These are phyloP conservation scores for Rhodotorula sp. DNA, from an alignment of 1,284 basidiomycete genomes.

Conservation along the genomic window DNA sequence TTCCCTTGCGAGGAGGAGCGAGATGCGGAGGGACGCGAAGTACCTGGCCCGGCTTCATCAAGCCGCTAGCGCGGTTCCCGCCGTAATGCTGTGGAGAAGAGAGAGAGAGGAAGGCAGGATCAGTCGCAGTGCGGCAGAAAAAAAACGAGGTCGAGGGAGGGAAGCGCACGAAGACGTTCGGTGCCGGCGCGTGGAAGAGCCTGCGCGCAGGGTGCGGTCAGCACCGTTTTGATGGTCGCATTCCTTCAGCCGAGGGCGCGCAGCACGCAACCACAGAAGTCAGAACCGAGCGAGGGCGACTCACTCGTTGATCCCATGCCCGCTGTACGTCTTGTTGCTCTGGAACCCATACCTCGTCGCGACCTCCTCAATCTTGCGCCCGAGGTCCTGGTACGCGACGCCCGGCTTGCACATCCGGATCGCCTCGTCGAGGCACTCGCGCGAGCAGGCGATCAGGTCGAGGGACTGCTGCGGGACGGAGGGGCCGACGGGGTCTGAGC, in stretches of 20 bases:
- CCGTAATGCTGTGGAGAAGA: conserved; percentile 65
- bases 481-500: conserved; percentile 26
- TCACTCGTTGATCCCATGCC: conserved; percentile 79
- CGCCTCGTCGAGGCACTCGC: conserved; percentile 77
- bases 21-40: too few relatives aligned
- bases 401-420: conserved; percentile 54
- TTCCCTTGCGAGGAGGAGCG: not conserved
- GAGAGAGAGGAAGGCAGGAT: too few relatives aligned
- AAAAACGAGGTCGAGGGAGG: too few relatives aligned
- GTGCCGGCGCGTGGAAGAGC: conserved; percentile 58
- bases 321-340: conserved; percentile 74
- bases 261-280: too few relatives aligned
- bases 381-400: conserved; percentile 54
- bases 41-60: conserved; percentile 70
- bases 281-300: not conserved
- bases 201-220: not conserved
- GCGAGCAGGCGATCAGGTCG: conserved; percentile 71
- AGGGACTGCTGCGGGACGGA: conserved; percentile 64
- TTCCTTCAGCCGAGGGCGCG: not conserved
- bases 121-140: conserved; percentile 46
- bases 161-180: conserved; percentile 31
- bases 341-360: conserved; percentile 77
- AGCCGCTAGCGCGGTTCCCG: conserved; percentile 72
- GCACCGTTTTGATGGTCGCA: conserved; percentile 11
- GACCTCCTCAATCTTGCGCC: conserved; percentile 68